Percentiles rank a stretch among this genome's conserved stretches.
Conservation (phyloP, 2,329 filamentous ascomycete species). For the Calonectria honghensis region DNA sequence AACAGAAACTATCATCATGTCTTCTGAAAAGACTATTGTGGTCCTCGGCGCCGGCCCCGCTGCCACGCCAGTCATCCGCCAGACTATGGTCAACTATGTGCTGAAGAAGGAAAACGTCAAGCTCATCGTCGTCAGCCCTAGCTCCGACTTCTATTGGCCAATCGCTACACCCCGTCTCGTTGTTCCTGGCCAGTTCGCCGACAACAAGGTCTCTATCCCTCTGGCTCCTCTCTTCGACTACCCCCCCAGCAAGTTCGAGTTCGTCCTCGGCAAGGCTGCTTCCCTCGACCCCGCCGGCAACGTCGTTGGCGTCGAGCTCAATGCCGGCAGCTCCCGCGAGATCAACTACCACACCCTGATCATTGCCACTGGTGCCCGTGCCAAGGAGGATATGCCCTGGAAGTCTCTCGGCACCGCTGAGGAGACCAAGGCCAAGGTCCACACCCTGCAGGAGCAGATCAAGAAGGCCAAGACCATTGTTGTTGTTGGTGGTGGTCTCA, state of each 20-base stretch:
- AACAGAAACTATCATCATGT: conserved; percentile 44
- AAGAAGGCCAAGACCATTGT: conserved; percentile 68
- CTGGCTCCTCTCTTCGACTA: conserved; percentile 69
- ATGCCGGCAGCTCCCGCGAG: conserved; percentile 58
- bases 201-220: conserved; percentile 61
- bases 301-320: conserved; percentile 63
- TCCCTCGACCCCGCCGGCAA: conserved; percentile 64
- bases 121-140: conserved; percentile 68
- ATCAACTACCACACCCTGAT: conserved; percentile 72
- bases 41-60: conserved; percentile 70
- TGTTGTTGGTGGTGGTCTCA: conserved; percentile 70
- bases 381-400: conserved; percentile 68
- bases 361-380: conserved; percentile 72
- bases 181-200: conserved; percentile 66
- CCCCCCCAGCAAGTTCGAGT: conserved; percentile 68
- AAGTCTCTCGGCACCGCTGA: conserved; percentile 67
- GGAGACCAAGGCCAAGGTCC: conserved; percentile 63
- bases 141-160: conserved; percentile 70
- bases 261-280: conserved; percentile 69
- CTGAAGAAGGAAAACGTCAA: conserved; percentile 64
- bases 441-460: conserved; percentile 61
- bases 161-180: conserved; percentile 69
- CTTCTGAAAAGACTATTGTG: conserved; percentile 63
- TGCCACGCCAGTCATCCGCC: conserved; percentile 69
- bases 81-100: conserved; percentile 67